Evolutionary conservation across 768 basidiomycete species (phyloP).

Genomic region (Boletus vermiculosoides): DNA sequence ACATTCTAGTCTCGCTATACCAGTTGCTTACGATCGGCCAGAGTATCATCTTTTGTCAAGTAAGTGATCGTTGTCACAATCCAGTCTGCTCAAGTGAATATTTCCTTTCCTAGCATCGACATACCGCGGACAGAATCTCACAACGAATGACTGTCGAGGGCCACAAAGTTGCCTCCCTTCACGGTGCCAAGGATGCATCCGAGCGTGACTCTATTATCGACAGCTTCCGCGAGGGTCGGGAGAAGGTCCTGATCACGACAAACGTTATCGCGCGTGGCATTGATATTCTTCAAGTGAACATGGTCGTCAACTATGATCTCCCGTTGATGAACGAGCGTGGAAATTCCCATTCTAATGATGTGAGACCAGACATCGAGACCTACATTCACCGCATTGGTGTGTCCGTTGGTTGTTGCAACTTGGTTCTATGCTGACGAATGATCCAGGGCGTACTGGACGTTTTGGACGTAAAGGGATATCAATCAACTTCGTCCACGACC

Average conservation of each 20-base stretch:
- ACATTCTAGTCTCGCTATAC: conserved; percentile 89
- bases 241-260: conserved; percentile 97
- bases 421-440: not conserved
- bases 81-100: not conserved
- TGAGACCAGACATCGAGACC: conserved; percentile 86
- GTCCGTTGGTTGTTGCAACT: conserved; percentile 27
- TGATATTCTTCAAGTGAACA: conserved; percentile 98
- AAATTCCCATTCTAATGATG: conserved; percentile 44
- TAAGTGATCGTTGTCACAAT: conserved; percentile 34
- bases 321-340: conserved; percentile 78
- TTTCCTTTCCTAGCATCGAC: conserved; percentile 59
- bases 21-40: conserved; percentile 91
- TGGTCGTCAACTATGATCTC: conserved; percentile 99
- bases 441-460: conserved; percentile 89
- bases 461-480: conserved; percentile 97
- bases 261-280: conserved; percentile 99
- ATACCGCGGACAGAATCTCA: conserved; percentile 91
- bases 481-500: conserved; percentile 95
- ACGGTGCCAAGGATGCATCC: conserved; percentile 86
- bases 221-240: conserved; percentile 91
- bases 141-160: conserved; percentile 89
- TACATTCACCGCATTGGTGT: conserved; percentile 96
- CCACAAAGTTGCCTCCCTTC: conserved; percentile 93
- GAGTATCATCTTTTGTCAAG: conserved; percentile 98
- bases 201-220: conserved; percentile 94